Conservation (phyloP, 2,329 filamentous ascomycete genomes). For the Aureobasidium lini region DNA sequence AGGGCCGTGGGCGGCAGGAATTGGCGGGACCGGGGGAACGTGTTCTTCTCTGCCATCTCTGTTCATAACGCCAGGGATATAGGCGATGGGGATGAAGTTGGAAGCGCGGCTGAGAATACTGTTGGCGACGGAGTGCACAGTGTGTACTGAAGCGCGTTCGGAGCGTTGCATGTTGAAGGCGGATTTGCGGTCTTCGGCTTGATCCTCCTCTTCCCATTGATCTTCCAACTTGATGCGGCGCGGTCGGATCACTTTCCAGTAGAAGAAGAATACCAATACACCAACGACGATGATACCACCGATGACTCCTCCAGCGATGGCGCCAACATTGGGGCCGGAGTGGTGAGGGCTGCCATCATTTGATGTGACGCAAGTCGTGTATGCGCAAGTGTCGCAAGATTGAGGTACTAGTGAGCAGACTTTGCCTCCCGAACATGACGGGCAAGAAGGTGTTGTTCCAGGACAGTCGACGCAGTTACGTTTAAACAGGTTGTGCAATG, state of each 20-base stretch:
- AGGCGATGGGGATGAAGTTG: conserved; percentile 98
- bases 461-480: conserved; percentile 52
- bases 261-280: conserved; percentile 71
- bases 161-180: conserved; percentile 26
- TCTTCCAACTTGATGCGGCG: conserved; percentile 57
- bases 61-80: conserved; percentile 87
- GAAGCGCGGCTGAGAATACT: conserved; percentile 92
- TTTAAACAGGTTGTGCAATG: conserved; percentile 40
- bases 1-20: conserved; percentile 55
- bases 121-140: conserved; percentile 86
- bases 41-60: conserved; percentile 63
- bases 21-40: conserved; percentile 79
- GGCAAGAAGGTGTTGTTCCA: conserved; percentile 47
- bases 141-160: conserved; percentile 65
- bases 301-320: conserved; percentile 85
- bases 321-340: conserved; percentile 61
- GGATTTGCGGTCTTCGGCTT: conserved; percentile 42
- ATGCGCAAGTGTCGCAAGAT: conserved; percentile 54
- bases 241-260: conserved; percentile 79
- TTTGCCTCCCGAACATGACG: conserved; percentile 47
- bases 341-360: conserved; percentile 29
- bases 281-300: conserved; percentile 72
- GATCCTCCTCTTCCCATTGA: conserved; percentile 46
- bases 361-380: conserved; percentile 47
- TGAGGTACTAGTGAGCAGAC: conserved; percentile 53